Percentiles rank a stretch among this genome's conserved stretches.
phyloP scores from a whole-genome alignment of 495 filamentous ascomycete species.

The Annulohypoxylon stygium region DNA sequence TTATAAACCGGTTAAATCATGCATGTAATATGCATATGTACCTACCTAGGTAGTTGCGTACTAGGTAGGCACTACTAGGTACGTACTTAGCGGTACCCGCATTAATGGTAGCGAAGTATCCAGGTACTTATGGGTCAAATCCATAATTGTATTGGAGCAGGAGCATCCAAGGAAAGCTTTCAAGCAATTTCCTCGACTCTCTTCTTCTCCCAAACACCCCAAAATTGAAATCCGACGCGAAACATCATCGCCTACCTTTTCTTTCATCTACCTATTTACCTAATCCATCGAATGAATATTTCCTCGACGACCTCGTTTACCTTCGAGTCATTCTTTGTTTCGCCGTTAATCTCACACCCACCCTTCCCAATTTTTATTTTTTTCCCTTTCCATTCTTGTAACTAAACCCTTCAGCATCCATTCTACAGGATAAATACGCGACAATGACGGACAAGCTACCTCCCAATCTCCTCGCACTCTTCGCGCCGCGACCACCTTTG shows the following conservation, averaged over 20 bases:
- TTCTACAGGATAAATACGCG: conserved; percentile 10
- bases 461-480: conserved; percentile 90
- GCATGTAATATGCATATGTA: background rate
- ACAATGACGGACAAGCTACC: conserved; percentile 96
- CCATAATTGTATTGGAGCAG: conserved; percentile 25
- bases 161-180: conserved; percentile 18
- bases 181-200: conserved; percentile 39
- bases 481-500: conserved; percentile 91
- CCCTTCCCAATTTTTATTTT: background rate
- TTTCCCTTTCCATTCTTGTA: background rate
- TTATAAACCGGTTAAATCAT: conserved; percentile 9
- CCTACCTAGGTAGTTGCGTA: background rate
- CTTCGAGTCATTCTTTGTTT: conserved; percentile 24
- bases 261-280: conserved; percentile 42
- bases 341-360: conserved; percentile 18
- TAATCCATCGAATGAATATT: conserved; percentile 37
- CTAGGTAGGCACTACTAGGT: background rate
- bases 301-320: conserved; percentile 12
- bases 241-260: conserved; percentile 38
- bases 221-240: conserved; percentile 41
- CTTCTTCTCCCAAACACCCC: conserved; percentile 20
- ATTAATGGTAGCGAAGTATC: background rate
- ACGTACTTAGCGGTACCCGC: background rate
- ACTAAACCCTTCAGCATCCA: conserved; percentile 4
- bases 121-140: conserved; percentile 7